Evolutionary conservation across 148 eudicot species (phyloP).

Genomic region (Camellia granthamiana): DNA sequence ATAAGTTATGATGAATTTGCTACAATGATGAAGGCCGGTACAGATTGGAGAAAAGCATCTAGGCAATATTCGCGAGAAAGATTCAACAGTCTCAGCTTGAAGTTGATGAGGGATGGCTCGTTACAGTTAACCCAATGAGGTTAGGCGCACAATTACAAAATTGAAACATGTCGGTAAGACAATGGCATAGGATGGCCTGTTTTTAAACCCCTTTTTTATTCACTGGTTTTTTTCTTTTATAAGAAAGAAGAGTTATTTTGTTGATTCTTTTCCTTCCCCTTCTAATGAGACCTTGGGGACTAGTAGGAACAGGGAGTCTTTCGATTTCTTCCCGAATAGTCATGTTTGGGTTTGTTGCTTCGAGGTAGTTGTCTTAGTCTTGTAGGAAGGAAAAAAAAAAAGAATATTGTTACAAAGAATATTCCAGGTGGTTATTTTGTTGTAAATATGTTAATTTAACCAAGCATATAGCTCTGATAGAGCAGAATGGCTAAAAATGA

Average conservation of each 20-base stretch:
- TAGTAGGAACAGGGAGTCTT: neutral
- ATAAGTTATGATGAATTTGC: constrained; percentile 82
- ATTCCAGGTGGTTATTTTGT: no score
- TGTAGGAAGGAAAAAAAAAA: neutral
- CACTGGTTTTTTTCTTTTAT: no score
- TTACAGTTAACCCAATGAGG: constrained; percentile 36
- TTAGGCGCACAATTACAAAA: constrained; percentile 18
- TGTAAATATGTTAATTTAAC: neutral
- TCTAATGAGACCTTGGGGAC: neutral
- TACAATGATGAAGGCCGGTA: constrained; percentile 83
- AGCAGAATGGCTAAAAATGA: no score
- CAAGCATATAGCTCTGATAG: no score
- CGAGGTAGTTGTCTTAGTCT: neutral
- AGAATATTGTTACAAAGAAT: neutral
- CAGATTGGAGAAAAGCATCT: constrained; percentile 87
- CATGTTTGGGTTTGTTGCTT: neutral
- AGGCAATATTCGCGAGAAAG: constrained; percentile 80
- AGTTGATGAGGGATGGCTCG: constrained; percentile 62
- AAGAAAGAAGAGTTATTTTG: no score
- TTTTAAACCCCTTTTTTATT: no score
- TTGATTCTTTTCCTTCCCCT: neutral
- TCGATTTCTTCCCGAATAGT: neutral
- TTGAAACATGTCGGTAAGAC: neutral
- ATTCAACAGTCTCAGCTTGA: constrained; percentile 72
- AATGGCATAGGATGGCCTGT: neutral